Conservation (phyloP, 495 filamentous ascomycete species). For the Thozetella sp. region DNA sequence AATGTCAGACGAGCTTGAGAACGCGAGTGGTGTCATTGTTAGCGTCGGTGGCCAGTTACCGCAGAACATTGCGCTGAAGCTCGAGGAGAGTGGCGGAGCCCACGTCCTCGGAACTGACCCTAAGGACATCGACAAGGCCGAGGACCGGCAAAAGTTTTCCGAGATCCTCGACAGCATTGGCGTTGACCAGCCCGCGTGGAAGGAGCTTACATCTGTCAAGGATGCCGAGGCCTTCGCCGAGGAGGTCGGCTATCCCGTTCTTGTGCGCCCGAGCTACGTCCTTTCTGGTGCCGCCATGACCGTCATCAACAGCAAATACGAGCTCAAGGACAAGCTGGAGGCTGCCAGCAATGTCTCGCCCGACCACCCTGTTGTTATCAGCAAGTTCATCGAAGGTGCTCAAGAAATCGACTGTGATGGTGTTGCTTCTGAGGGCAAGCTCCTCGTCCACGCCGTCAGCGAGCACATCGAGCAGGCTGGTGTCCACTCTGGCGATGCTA, state of each 20-base stretch:
- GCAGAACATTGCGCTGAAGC: slow-evolving; percentile 92
- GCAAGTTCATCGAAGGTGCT: slow-evolving; percentile 96
- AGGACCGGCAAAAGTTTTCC: slow-evolving; percentile 98
- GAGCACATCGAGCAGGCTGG: slow-evolving; percentile 98
- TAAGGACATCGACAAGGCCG: slow-evolving; percentile 92
- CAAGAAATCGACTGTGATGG: slow-evolving; percentile 98
- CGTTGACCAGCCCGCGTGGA: slow-evolving; percentile 97
- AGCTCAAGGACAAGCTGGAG: slow-evolving; percentile 87
- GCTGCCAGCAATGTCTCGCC: slow-evolving; percentile 91
- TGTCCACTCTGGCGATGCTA: slow-evolving; percentile 98
- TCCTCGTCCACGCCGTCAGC: slow-evolving; percentile 92
- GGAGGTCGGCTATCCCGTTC: slow-evolving; percentile 88
- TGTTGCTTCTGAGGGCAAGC: slow-evolving; percentile 81
- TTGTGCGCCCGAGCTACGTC: slow-evolving; percentile 96
- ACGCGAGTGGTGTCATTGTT: slow-evolving; percentile 85
- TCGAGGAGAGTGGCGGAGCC: slow-evolving; percentile 89
- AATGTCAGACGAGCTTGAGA: slow-evolving; percentile 76
- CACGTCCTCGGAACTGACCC: slow-evolving; percentile 91
- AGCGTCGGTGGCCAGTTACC: slow-evolving; percentile 95
- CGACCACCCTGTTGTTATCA: slow-evolving; percentile 98
- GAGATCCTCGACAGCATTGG: slow-evolving; percentile 93
- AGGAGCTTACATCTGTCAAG: slow-evolving; percentile 89
- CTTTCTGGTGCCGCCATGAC: slow-evolving; percentile 99
- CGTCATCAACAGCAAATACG: slow-evolving; percentile 90
- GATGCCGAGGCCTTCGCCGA: slow-evolving; percentile 86